Evolutionary conservation across 345 rosid species (phyloP), one percentile per base, ranked within the genome.

Genomic region (Hypericum perforatum): DNA sequence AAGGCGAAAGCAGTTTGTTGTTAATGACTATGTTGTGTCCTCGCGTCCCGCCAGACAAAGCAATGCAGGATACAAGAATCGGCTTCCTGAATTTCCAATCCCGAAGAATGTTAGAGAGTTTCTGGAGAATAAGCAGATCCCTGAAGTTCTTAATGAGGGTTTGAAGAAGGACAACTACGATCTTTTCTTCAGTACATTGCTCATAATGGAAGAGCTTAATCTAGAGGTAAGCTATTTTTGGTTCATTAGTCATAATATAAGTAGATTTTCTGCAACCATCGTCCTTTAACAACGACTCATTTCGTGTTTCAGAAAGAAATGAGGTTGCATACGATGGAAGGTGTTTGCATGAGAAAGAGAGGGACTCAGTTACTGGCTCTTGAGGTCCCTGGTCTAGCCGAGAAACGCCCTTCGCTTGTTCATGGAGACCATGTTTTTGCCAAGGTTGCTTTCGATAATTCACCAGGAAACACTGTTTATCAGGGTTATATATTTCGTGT

Each of bases 391-490:
- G 98, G 95, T 42, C 87, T 91, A 44, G 98, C 98, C 55, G 98
- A 91, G 85, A 79, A 72, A 57, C 76, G 96, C 66, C 95, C 96
- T 61, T 87, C 95, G 10, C 82, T 91, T 73, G 88, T 87, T 43
- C 79, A 71, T 66, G 94, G 96, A 60, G 96, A 91, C 56, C 49
- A 0, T 58, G 73, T 91, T 62, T 75, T 79, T 60, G 94, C 51
- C 42, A 76, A 66, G 70, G 63, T 48, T 63, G 74, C 77, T 45
- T 62, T 51, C 53, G 73, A 51, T 49, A 37, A 22, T 16, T 49
- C 61, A 9, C 56, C 45, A 54, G 59, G 13, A 36, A 54, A 8
- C n/a, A 47, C 10, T 7, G 74, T 56, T 14, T 59, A 71, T 56
- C 81, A 91, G 98, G 98, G 98, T 50, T 75, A 11, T 64, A 56